Base-by-base conservation (phyloP, 2,329 filamentous ascomycete species). In the Sporothrix pallida region DNA sequence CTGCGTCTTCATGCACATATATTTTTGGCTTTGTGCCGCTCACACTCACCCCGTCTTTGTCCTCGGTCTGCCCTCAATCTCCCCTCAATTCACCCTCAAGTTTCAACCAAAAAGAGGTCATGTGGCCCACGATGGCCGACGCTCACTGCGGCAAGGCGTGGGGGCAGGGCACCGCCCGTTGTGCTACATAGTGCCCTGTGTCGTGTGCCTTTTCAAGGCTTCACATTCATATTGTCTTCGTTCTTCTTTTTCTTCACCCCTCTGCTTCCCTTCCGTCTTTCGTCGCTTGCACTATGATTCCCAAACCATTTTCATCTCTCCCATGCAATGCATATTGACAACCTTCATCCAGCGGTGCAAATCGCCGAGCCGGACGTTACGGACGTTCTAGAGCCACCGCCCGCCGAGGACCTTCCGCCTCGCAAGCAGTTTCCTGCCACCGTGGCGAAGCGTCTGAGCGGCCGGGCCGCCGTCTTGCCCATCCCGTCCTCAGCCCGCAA, bases 311-410 rank as follows among this genome's bases (percentile, higher is more conserved):
- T 42, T 12, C 10, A 17, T 17, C 6, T 70, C 17, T 23, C n/a
- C 44, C 23, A 9, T 13, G 20, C 26, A 63, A 58, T 63, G 26
- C 69, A 52, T 72, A 13, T 46, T 48, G 26, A 42, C 72, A 54
- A 13, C 17, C 26, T 23, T 17, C n/a, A 17, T 50, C 15, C 73
- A 86, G 87, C 87, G 73, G 88, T 90, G 72, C 87, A 89, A 78
- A 90, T 90, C 74, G 85, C 87, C 65, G 87, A 89, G 77, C 87
- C 87, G 23, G 82, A 83, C 20, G 73, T 74, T 8, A 65, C 75
- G 0, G 71, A 69, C 48, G 23, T 71, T 13, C 50, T 73, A 50
- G 50, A 72, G 73, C 44, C 70, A 31, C 52, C 81, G 13, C 75
- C 79, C 17, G 76, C 78, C 13, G 83, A 85, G 54, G 83, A 85